Percentiles rank a stretch among this genome's conserved stretches.
Evolutionary conservation across 352 stramenopile species (phyloP).

Genomic region (Hyaloperonospora arabidopsidis): DNA sequence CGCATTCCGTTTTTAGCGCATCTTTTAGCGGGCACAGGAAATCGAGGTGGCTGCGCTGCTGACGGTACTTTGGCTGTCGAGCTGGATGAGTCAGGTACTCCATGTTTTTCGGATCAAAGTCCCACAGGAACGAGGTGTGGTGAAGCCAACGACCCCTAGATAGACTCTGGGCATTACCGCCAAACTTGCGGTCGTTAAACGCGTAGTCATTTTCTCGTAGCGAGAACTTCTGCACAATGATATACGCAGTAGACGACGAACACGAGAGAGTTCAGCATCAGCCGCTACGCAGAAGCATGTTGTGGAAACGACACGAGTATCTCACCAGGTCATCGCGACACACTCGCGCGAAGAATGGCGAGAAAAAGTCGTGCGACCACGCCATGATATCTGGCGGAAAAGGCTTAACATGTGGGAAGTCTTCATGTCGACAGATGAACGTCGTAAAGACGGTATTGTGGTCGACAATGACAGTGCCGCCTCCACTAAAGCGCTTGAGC

Average conservation of each 20-base stretch:
- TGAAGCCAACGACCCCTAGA: slow-evolving; percentile 92
- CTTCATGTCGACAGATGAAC: slow-evolving; percentile 85
- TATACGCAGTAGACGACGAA: background rate
- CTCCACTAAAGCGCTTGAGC: slow-evolving; percentile 93
- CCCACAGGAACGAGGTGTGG: slow-evolving; percentile 97
- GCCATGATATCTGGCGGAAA: slow-evolving; percentile 91
- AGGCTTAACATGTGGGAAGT: slow-evolving; percentile 64
- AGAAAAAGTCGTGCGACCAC: slow-evolving; percentile 81
- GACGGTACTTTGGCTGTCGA: slow-evolving; percentile 92
- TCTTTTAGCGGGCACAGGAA: slow-evolving; percentile 91
- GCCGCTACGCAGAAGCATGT: too few relatives aligned
- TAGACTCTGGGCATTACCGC: slow-evolving; percentile 95
- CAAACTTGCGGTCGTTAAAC: slow-evolving; percentile 91
- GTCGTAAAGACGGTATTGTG: slow-evolving; percentile 88
- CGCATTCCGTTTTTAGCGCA: slow-evolving; percentile 35
- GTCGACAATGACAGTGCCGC: slow-evolving; percentile 96
- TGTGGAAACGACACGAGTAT: background rate
- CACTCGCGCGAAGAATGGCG: slow-evolving; percentile 64
- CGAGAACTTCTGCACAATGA: slow-evolving; percentile 58
- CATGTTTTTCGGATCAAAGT: slow-evolving; percentile 92
- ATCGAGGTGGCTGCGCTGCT: slow-evolving; percentile 86
- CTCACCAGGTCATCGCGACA: slow-evolving; percentile 27
- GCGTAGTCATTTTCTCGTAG: slow-evolving; percentile 96
- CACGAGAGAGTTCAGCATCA: slow-evolving; percentile 1
- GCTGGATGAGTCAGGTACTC: slow-evolving; percentile 90